Conservation (phyloP, 179 eudicot species). For the Actinidia polygama region DNA sequence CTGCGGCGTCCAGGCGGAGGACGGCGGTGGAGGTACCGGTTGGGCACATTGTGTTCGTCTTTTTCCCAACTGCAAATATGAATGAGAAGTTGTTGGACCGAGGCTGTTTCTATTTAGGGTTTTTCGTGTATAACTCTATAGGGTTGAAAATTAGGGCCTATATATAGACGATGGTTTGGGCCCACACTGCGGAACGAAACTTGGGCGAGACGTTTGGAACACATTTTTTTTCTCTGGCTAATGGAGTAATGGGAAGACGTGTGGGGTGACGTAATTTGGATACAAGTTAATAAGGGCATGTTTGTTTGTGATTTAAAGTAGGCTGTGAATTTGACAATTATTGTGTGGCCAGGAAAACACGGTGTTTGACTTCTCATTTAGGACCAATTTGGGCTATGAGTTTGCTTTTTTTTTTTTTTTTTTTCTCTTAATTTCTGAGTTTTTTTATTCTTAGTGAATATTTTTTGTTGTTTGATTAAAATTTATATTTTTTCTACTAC, state of each 20-base stretch:
- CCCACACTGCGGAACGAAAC: not conserved
- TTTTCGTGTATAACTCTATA: too few relatives aligned
- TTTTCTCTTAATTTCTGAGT: too few relatives aligned
- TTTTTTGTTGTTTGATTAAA: too few relatives aligned
- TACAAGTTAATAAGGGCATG: not conserved
- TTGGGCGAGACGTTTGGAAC: not conserved
- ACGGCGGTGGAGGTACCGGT: conserved; percentile 54
- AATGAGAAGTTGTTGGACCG: not conserved
- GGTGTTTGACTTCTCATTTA: too few relatives aligned
- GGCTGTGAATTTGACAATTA: too few relatives aligned
- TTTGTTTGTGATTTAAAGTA: not conserved
- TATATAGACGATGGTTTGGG: not conserved
- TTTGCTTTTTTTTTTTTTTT: too few relatives aligned
- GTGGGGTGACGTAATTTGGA: not conserved
- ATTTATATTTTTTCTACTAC: too few relatives aligned
- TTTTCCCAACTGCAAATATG: not conserved
- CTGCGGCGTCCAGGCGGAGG: conserved; percentile 12
- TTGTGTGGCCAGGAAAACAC: too few relatives aligned
- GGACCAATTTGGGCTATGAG: too few relatives aligned
- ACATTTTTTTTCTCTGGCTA: not conserved
- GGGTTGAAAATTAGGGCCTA: not conserved
- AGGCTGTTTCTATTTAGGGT: not conserved
- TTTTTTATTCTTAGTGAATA: too few relatives aligned
- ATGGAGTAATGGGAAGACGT: not conserved
- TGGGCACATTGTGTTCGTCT: conserved; percentile 54